Evolutionary conservation across 1,284 basidiomycete genomes (phyloP), one percentile per base, ranked within the genome.

Genomic region (Takashimella koratensis): DNA sequence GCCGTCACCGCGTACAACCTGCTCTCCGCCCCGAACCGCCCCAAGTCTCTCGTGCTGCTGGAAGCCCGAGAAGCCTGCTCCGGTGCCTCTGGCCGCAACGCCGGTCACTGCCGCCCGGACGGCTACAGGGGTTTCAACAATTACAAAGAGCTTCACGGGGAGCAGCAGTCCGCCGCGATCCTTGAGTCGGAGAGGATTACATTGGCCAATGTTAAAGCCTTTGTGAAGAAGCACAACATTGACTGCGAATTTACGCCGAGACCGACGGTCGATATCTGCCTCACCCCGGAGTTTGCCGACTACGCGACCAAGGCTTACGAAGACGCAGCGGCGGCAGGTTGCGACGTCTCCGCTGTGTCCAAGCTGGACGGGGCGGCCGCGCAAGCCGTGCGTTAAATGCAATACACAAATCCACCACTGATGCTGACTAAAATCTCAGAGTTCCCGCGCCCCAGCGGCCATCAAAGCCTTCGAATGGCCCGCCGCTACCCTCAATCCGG

Each of bases 71-170:
- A 67, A 43, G 43, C 59, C 1, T 65, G 60, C 36, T 66, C 64
- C 1, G 68, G 67, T 4, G 68, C 68, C 0, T 59, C 62, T 2
- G 68, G 67, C 1, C 49, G 61, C 8, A 66, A 68, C 45, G 67
- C 65, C 3, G 67, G 67, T 10, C 65, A 68, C 46, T 67, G 64
- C 40, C 60, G 63, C 41, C 64, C 64, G n/a, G 67, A 69, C 44
- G 54, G 53, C 22, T 69, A 60, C 52, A 46, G 67, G 49, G 67
- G 67, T 0, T 69, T 60, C 50, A 54, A 52, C 11, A 46, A 54
- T 8, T 66, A 62, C 44, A 41, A 45, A 16, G 36, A 51, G 20
- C 41, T 44, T 2, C 58, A 58, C 47, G 65, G 66, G 3, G 46
- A 47, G 0, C 51, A 66, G 26, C 53, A 62, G 40, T 59, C 64